A percentile compares a stretch with the other conserved stretches of the same genome.
These are phyloP conservation scores for Chaetomiaceae sp. DNA, from an alignment of 2,329 filamentous ascomycete genomes.

Conservation along the genomic window DNA sequence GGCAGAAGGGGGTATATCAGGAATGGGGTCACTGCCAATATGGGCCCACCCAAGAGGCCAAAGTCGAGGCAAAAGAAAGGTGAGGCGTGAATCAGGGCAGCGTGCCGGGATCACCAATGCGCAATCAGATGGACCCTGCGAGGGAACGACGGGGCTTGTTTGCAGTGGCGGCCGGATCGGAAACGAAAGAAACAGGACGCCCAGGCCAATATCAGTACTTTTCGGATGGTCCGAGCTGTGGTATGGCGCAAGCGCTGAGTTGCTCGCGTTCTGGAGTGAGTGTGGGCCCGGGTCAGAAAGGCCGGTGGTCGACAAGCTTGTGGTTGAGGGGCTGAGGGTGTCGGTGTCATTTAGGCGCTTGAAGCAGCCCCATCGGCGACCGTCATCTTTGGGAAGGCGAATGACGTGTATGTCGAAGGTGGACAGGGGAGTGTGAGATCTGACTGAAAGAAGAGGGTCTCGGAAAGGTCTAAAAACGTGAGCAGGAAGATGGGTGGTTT, in stretches of 20 bases:
- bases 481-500: slow-evolving; percentile 1
- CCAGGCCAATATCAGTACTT: slow-evolving; percentile 15
- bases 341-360: slow-evolving; percentile 27
- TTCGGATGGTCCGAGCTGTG: slow-evolving; percentile 16
- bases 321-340: slow-evolving; percentile 17
- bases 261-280: not conserved
- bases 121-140: slow-evolving; percentile 8
- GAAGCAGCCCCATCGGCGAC: slow-evolving; percentile 23
- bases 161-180: slow-evolving; percentile 8
- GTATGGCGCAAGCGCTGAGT: not conserved
- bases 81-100: slow-evolving; percentile 16
- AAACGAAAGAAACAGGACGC: slow-evolving; percentile 15
- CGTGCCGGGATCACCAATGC: slow-evolving; percentile 13
- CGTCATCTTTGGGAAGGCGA: slow-evolving; percentile 20
- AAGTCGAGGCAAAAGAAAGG: slow-evolving; percentile 15
- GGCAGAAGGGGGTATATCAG: slow-evolving; percentile 21
- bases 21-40: slow-evolving; percentile 10
- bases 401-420: slow-evolving; percentile 15
- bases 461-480: slow-evolving; percentile 1
- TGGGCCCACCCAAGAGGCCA: slow-evolving; percentile 14
- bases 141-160: slow-evolving; percentile 3
- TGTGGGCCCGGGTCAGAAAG: not conserved
- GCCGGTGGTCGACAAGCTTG: slow-evolving; percentile 1
- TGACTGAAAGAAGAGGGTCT: not conserved
- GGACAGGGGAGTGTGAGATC: not conserved